A percentile compares a stretch with the other conserved stretches of the same genome.
Evolutionary conservation across 768 basidiomycete genomes (phyloP).

Genomic region (Infundibulicybe gibba): DNA sequence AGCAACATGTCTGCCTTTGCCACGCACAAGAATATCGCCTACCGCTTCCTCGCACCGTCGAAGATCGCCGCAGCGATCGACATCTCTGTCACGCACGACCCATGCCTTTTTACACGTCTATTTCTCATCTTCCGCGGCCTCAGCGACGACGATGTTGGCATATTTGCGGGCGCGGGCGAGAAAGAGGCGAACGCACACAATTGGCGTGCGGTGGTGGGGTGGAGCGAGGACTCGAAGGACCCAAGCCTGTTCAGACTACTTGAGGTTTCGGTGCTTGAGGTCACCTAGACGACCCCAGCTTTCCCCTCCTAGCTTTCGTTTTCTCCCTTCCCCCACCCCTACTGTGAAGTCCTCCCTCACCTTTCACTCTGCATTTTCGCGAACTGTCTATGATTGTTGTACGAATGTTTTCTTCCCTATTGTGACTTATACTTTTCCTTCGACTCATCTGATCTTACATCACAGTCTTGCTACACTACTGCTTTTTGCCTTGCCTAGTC

Average conservation of each 20-base stretch:
- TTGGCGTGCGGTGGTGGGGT: constrained; percentile 79
- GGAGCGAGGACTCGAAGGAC: constrained; percentile 81
- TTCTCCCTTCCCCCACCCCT: too few relatives aligned
- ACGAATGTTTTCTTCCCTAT: too few relatives aligned
- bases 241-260: constrained; percentile 69
- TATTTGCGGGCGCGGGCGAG: constrained; percentile 77
- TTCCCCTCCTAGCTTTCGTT: too few relatives aligned
- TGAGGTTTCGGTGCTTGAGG: constrained; percentile 77
- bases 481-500: too few relatives aligned
- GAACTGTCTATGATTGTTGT: too few relatives aligned
- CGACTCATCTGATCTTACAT: too few relatives aligned
- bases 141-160: constrained; percentile 71
- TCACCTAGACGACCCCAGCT: constrained; percentile 32
- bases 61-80: constrained; percentile 86
- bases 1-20: constrained; percentile 75
- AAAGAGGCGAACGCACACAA: constrained; percentile 81
- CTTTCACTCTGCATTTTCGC: too few relatives aligned
- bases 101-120: constrained; percentile 78
- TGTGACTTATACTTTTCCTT: too few relatives aligned
- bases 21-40: constrained; percentile 82
- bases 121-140: constrained; percentile 87
- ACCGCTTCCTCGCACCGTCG: constrained; percentile 78
- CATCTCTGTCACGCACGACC: constrained; percentile 77
- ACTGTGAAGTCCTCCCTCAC: too few relatives aligned
- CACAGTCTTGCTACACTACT: too few relatives aligned